Conservation (phyloP, 306 rosid genomes). For the Quercus agrifolia region DNA sequence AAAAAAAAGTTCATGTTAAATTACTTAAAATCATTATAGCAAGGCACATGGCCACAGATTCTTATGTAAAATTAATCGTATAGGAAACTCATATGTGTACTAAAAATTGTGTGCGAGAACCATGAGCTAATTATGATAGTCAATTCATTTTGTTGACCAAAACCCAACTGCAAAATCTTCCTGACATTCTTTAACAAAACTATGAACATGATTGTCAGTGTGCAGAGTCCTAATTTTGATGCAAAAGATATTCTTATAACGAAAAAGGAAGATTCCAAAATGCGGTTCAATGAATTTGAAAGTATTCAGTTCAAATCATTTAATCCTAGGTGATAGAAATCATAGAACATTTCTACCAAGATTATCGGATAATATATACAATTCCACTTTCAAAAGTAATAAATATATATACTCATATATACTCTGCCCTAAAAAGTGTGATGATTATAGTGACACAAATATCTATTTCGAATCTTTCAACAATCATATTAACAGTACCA, state of each 20-base stretch:
- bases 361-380: conserved; percentile 15
- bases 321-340: too few relatives aligned
- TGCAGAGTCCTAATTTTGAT: background rate
- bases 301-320: too few relatives aligned
- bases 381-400: background rate
- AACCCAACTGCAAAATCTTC: background rate
- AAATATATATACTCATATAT: background rate
- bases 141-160: conserved; percentile 6
- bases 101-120: conserved; percentile 15
- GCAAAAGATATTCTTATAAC: background rate
- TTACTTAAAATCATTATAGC: conserved; percentile 35
- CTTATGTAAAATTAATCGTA: conserved; percentile 20
- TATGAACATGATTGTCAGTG: background rate
- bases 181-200: conserved; percentile 7
- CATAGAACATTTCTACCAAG: conserved; percentile 4
- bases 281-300: conserved; percentile 25
- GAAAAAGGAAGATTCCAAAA: conserved; percentile 5
- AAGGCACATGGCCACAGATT: conserved; percentile 48
- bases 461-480: conserved; percentile 25
- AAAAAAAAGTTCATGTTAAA: conserved; percentile 13
- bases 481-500: background rate
- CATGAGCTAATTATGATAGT: conserved; percentile 43
- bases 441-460: conserved; percentile 13
- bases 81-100: conserved; percentile 25
- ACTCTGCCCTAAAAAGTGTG: conserved; percentile 7